Evolutionary conservation across 306 rosid genomes (phyloP).

Genomic region (Lagenaria siceraria): DNA sequence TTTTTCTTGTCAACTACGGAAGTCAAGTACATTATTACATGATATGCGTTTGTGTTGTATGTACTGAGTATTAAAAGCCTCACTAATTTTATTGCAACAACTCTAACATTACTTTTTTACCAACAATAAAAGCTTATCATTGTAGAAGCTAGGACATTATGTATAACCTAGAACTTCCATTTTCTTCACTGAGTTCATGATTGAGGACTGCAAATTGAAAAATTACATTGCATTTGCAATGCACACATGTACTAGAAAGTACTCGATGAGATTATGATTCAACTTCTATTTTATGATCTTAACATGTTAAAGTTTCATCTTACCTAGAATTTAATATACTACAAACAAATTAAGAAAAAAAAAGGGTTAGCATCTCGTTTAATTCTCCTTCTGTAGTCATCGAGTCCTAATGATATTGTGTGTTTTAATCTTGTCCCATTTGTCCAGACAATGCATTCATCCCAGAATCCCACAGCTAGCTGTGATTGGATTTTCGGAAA

Average conservation of each 20-base stretch:
- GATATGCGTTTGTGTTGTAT: too few relatives aligned
- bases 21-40: too few relatives aligned
- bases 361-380: too few relatives aligned
- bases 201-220: background rate
- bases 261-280: background rate
- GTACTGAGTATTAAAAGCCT: too few relatives aligned
- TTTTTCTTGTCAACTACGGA: too few relatives aligned
- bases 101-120: background rate
- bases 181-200: background rate
- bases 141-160: background rate
- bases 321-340: too few relatives aligned
- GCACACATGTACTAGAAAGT: background rate
- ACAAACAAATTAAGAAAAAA: too few relatives aligned
- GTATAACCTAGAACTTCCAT: background rate
- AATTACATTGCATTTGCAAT: background rate
- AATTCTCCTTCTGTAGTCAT: background rate
- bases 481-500: constrained; percentile 35
- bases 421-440: background rate
- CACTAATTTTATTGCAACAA: too few relatives aligned
- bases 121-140: background rate
- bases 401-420: background rate
- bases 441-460: constrained; percentile 28
- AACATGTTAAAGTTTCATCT: background rate
- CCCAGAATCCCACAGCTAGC: constrained; percentile 33
- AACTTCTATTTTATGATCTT: background rate